Conservation (phyloP, 2,329 filamentous ascomycete species). For the Neoscytalidium dimidiatum region DNA sequence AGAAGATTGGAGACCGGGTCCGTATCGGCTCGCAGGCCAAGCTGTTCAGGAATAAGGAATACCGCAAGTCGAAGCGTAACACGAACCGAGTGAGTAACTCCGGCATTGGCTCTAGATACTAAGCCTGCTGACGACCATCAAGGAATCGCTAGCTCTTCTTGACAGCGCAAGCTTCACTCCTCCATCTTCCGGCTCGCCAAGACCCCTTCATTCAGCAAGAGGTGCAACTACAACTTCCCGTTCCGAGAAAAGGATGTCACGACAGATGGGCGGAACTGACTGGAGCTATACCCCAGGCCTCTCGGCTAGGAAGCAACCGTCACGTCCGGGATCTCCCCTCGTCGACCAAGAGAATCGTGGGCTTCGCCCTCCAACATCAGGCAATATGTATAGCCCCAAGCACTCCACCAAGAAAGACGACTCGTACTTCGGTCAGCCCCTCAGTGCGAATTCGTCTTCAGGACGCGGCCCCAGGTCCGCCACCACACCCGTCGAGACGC, state of each 20-base stretch:
- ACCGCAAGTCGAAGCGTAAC: conserved; percentile 64
- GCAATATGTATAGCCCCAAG: conserved; percentile 58
- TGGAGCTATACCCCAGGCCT: conserved; percentile 41
- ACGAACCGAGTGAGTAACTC: conserved; percentile 66
- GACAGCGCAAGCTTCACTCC: conserved; percentile 66
- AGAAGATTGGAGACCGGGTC: conserved; percentile 95
- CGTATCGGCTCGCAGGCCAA: conserved; percentile 64
- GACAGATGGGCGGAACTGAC: conserved; percentile 41
- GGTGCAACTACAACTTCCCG: conserved; percentile 46
- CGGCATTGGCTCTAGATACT: conserved; percentile 15
- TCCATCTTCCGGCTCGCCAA: conserved; percentile 66
- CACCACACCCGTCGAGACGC: conserved; percentile 25
- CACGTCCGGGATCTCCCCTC: conserved; percentile 71
- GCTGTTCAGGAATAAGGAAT: conserved; percentile 51
- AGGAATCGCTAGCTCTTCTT: conserved; percentile 84
- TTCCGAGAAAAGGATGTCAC: conserved; percentile 50
- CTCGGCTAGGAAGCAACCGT: conserved; percentile 56
- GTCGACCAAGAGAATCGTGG: conserved; percentile 57
- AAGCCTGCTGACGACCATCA: conserved; percentile 23
- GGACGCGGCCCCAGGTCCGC: conserved; percentile 15
- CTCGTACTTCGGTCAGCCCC: conserved; percentile 58
- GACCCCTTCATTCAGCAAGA: conserved; percentile 59
- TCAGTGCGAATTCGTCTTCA: conserved; percentile 54
- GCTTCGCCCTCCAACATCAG: conserved; percentile 59
- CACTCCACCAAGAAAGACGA: conserved; percentile 54